A percentile compares a stretch with the other conserved stretches of the same genome.
phyloP scores from a whole-genome alignment of 345 rosid species.

The Bruguiera gymnorhiza region DNA sequence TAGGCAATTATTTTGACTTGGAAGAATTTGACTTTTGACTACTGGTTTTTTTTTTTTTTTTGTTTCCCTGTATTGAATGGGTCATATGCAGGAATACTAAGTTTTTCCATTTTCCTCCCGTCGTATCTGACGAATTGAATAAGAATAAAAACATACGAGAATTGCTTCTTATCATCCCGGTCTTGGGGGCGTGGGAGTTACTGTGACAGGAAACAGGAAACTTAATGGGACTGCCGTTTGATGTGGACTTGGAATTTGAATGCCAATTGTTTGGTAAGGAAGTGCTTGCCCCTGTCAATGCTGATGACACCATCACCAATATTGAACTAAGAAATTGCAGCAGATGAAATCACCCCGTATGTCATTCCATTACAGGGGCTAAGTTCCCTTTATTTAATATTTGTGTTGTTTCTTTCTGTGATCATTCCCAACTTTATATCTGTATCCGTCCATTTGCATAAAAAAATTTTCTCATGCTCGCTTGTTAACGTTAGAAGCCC shows the following conservation, averaged over 20 bases:
- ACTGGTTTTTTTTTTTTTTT: background rate
- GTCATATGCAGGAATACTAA: slow-evolving; percentile 16
- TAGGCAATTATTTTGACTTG: slow-evolving; percentile 3
- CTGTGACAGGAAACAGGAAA: slow-evolving; percentile 4
- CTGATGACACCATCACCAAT: slow-evolving; percentile 1
- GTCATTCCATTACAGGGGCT: background rate
- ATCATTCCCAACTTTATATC: too few relatives aligned
- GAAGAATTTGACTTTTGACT: slow-evolving; percentile 40
- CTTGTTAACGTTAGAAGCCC: too few relatives aligned
- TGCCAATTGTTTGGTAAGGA: too few relatives aligned
- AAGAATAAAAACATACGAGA: background rate
- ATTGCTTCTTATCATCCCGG: background rate
- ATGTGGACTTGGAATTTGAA: background rate
- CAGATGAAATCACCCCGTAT: background rate
- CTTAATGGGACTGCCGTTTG: slow-evolving; percentile 7
- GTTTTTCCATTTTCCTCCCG: background rate
- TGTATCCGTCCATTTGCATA: too few relatives aligned
- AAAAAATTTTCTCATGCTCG: too few relatives aligned
- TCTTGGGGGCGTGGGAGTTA: background rate
- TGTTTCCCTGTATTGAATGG: slow-evolving; percentile 18
- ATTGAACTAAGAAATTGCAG: background rate
- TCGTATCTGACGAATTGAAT: background rate
- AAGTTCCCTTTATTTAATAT: background rate
- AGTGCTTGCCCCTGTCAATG: background rate
- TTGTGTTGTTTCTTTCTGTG: too few relatives aligned